Percentiles rank a stretch among this genome's conserved stretches.
Conservation (phyloP, 2,329 filamentous ascomycete species). For the Monosporascus ibericus region DNA sequence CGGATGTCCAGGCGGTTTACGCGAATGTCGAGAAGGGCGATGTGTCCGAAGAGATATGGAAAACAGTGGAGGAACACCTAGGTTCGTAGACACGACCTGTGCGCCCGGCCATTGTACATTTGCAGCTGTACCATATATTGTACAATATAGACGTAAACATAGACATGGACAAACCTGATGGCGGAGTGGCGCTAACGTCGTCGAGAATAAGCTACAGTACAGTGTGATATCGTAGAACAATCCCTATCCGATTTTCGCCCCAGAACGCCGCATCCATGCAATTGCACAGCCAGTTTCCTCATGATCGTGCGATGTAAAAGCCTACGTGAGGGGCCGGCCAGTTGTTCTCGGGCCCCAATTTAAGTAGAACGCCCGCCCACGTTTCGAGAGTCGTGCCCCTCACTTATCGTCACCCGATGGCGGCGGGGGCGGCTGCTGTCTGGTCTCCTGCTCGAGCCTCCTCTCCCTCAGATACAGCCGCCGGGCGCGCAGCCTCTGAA, state of each 20-base stretch:
- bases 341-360: too few relatives aligned
- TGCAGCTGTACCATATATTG: slow-evolving; percentile 12
- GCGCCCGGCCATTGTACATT: not conserved
- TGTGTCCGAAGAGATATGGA: slow-evolving; percentile 49
- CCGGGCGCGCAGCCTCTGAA: slow-evolving; percentile 61
- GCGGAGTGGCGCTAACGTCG: too few relatives aligned
- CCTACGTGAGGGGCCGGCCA: too few relatives aligned
- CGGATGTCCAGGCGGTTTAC: slow-evolving; percentile 74
- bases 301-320: too few relatives aligned
- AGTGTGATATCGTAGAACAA: not conserved
- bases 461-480: slow-evolving; percentile 74
- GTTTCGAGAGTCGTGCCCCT: not conserved
- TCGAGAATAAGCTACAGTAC: not conserved
- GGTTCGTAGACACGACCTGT: slow-evolving; percentile 29
- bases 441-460: slow-evolving; percentile 34
- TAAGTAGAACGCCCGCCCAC: not conserved
- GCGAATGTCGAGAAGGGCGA: slow-evolving; percentile 56
- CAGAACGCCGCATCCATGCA: not conserved
- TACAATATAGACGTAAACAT: slow-evolving; percentile 25
- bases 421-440: slow-evolving; percentile 20
- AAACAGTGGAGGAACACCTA: slow-evolving; percentile 44
- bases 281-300: not conserved
- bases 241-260: not conserved
- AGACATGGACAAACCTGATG: not conserved
- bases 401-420: slow-evolving; percentile 1